phyloP scores from a whole-genome alignment of 768 basidiomycete species.

The Psilocybe subaeruginosa region DNA sequence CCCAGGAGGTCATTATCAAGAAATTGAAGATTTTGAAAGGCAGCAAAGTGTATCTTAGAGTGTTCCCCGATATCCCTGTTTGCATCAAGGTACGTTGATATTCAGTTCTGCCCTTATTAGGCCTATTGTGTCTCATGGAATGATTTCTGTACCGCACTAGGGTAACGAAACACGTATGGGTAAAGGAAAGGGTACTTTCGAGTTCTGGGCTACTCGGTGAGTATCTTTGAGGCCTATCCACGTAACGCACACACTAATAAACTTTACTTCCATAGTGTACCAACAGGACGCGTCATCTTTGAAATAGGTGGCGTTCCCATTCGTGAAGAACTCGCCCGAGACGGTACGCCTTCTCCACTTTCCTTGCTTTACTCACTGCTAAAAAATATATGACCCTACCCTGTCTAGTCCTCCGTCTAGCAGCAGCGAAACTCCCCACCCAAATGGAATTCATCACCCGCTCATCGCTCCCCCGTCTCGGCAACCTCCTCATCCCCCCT shows the following conservation, averaged over 20 bases:
- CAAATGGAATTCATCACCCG: constrained; percentile 84
- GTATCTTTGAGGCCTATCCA: constrained; percentile 18
- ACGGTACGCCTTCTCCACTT: constrained; percentile 56
- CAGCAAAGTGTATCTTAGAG: constrained; percentile 80
- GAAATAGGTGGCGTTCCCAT: constrained; percentile 92
- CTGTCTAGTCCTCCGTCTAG: constrained; percentile 77
- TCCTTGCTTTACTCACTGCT: not conserved
- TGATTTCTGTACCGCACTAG: constrained; percentile 35
- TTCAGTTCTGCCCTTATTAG: not conserved
- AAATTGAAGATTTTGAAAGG: constrained; percentile 92
- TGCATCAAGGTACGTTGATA: constrained; percentile 82
- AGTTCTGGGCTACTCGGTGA: constrained; percentile 94
- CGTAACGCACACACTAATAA: not conserved
- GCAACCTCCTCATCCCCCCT: constrained; percentile 61
- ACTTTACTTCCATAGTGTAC: constrained; percentile 56
- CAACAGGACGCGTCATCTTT: constrained; percentile 88
- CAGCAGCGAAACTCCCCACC: constrained; percentile 86
- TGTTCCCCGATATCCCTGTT: constrained; percentile 97
- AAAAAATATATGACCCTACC: not conserved
- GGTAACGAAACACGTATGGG: constrained; percentile 99
- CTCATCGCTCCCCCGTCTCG: constrained; percentile 71
- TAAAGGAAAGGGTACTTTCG: constrained; percentile 97
- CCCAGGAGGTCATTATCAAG: constrained; percentile 85
- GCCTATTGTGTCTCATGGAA: not conserved
- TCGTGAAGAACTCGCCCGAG: constrained; percentile 89